Conservation (phyloP, 768 basidiomycete genomes). For the Podaxis sp. region DNA sequence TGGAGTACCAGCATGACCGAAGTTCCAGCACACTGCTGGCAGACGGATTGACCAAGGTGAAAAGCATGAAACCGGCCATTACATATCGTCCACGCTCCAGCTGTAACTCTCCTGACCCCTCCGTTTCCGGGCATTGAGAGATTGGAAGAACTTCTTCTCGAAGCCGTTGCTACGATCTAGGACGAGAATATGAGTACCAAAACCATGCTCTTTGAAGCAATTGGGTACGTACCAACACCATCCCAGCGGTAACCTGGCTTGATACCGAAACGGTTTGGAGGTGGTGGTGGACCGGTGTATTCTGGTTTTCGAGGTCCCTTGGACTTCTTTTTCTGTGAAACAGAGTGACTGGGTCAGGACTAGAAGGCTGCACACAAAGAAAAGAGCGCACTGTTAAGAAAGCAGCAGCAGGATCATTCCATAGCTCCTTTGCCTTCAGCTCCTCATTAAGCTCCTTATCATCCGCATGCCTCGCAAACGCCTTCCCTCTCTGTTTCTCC, state of each 20-base stretch:
- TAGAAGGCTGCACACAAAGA: background rate
- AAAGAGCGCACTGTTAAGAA: slow-evolving; percentile 74
- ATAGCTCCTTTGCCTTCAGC: slow-evolving; percentile 74
- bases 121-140: slow-evolving; percentile 71
- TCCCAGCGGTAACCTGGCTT: slow-evolving; percentile 98
- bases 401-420: slow-evolving; percentile 98
- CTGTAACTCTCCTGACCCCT: slow-evolving; percentile 69
- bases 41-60: background rate
- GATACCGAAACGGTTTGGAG: slow-evolving; percentile 95
- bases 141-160: slow-evolving; percentile 90
- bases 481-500: slow-evolving; percentile 61
- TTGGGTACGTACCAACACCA: slow-evolving; percentile 74
- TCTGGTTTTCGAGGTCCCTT: slow-evolving; percentile 82
- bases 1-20: background rate
- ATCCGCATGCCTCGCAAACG: slow-evolving; percentile 78
- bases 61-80: slow-evolving; percentile 16
- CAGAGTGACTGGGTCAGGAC: slow-evolving; percentile 1
- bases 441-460: slow-evolving; percentile 87
- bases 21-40: background rate
- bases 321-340: slow-evolving; percentile 61
- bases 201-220: background rate
- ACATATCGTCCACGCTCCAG: slow-evolving; percentile 96
- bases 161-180: slow-evolving; percentile 91
- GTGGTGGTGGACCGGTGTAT: slow-evolving; percentile 83
- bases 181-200: slow-evolving; percentile 1